Base-by-base conservation (phyloP, 2,329 filamentous ascomycete species). In the Claviceps digitariae region DNA sequence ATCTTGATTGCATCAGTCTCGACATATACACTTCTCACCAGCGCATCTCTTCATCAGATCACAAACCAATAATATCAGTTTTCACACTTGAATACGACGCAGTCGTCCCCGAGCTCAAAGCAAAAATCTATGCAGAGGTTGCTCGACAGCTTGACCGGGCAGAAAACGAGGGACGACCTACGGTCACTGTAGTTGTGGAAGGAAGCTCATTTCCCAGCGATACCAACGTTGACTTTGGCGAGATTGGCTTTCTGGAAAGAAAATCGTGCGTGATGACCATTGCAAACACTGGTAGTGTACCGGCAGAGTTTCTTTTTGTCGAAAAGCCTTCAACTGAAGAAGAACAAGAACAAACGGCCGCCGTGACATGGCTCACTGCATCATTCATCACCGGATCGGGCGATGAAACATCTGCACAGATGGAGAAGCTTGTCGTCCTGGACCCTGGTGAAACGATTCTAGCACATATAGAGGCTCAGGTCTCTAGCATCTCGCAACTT, bases 101-200 rank as follows among this genome's bases (percentile, higher is more conserved):
- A 0, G 87, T 95, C 1, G 82, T 94, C 0, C 86, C 90, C 0
- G 84, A 91, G 29, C 72, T 95, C 27, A 96, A 94, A 65, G 81
- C 88, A 1, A 84, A 82, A 57, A 75, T 97, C 0, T 86, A 95
- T 57, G 82, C 87, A 54, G 90, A 97, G 63, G 87, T 97, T 13
- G 90, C 87, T 1, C 79, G 86, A 53, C 87, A 95, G 62, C 74
- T 97, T 8, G 93, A 98, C 64, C 84, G 89, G 48, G 87, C 84
- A 1, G 91, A 97, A 65, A 97, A 97, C 57, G 91, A 97, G 69
- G 82, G 86, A 0, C 78, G 91, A 1, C 93, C 93, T 0, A 81
- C 79, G 2, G 78, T 95, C 45, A 93, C 89, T 0, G 75, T 97
- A 34, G 83, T 96, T 1, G 80, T 94, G 0, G 91, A 97, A 48